Evolutionary conservation across 495 filamentous ascomycete genomes (phyloP).

Genomic region (Cladorrhinum samala): DNA sequence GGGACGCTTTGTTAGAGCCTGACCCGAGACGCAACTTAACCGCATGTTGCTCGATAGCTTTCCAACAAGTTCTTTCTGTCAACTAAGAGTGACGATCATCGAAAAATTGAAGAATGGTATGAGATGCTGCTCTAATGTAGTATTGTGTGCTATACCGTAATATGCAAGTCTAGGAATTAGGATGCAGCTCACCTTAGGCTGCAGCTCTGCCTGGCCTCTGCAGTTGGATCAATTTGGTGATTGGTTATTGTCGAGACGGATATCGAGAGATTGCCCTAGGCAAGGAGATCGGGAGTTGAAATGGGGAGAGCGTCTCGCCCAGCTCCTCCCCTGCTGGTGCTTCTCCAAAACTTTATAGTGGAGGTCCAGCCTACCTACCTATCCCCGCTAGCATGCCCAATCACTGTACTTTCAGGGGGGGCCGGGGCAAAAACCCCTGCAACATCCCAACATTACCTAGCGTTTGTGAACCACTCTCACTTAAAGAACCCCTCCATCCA

Average conservation of each 20-base stretch:
- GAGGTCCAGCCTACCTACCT: conserved; percentile 5
- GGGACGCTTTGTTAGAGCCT: no score
- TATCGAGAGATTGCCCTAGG: no score
- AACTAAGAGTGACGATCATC: not conserved
- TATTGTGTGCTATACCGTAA: not conserved
- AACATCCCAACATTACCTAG: not conserved
- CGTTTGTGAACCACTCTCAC: no score
- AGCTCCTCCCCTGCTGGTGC: conserved; percentile 5
- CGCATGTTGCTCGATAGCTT: not conserved
- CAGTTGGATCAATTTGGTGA: no score
- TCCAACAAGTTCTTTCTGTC: not conserved
- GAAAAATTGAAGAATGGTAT: not conserved
- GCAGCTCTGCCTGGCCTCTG: not conserved
- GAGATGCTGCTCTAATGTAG: not conserved
- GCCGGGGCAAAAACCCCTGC: conserved; percentile 1
- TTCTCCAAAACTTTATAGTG: not conserved
- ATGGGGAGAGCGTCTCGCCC: not conserved
- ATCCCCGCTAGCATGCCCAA: no score
- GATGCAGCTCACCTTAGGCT: not conserved
- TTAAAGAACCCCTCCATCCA: not conserved
- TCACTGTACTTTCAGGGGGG: no score
- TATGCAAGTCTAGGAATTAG: not conserved
- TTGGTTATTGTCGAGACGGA: not conserved
- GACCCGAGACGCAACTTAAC: no score
- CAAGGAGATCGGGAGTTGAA: no score